Base-by-base conservation (phyloP, 2,329 filamentous ascomycete genomes). In the Ophiocordyceps polyrhachis-furcata region DNA sequence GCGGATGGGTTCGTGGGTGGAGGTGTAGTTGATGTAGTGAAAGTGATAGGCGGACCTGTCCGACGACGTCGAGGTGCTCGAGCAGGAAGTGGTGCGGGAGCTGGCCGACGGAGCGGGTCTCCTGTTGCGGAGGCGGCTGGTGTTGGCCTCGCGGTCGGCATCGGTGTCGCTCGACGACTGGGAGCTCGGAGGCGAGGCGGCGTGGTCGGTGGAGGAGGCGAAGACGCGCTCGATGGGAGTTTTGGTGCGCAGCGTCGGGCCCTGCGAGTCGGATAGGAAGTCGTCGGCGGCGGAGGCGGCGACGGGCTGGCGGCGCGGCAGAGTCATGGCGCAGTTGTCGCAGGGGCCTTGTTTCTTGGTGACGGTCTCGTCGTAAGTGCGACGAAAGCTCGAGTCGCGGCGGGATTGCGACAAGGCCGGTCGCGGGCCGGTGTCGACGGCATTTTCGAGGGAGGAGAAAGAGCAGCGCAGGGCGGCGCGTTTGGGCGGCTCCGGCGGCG, bases 1-100 rank as follows among this genome's bases (percentile, higher is more conserved):
- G 1, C 71, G 63, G 4, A 76, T 63, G 3, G 78, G 76, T 49
- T 81, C 77, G 55, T 81, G 76, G 5, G 76, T 79, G 1, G 78
- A 81, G 5, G 76, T 81, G 55, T 81, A 82, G 54, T 80, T 74
- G 43, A 81, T 63, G 51, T 73, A 80, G 54, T 82, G 78, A 5
- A 72, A 72, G 52, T 82, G 78, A 40, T 68, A 68, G 29, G 65
- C 60, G 29, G 64, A 54, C 48, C 55, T 53, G 44, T 63, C 63
- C 14, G 65, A 64, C n/a, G 62, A 60, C 5, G 70, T 74, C 42
- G 70, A 73, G 20, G 62, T 62, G 55, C 70, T 75, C 4, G 71
- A 75, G 41, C 68, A 67, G 1, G 72, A 74, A 2, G 67, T 65
- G n/a, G 60, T 61, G 38, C 62, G 56, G 11, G 63, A 65, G 45